phyloP scores from a whole-genome alignment of 441 rosid genomes.

The Cnidoscolus chayamansa region DNA sequence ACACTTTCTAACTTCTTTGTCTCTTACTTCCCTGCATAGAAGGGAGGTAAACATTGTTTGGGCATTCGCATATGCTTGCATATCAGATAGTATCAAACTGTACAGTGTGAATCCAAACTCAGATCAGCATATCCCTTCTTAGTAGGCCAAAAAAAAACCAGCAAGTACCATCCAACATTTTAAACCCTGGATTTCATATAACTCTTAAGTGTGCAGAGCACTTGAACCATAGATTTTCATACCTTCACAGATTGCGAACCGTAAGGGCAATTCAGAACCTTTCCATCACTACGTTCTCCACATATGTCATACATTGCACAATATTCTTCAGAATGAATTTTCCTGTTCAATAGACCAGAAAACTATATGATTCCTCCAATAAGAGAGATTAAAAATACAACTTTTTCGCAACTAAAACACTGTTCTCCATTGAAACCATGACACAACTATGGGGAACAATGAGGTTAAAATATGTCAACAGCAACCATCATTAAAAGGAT shows the following conservation, averaged over 20 bases:
- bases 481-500: neutral
- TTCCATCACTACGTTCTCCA: slow-evolving; percentile 68
- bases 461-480: neutral
- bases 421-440: neutral
- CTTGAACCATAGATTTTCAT: slow-evolving; percentile 18
- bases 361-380: slow-evolving; percentile 2
- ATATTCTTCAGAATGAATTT: slow-evolving; percentile 52
- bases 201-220: neutral
- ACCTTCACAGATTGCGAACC: slow-evolving; percentile 73
- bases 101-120: too few relatives aligned
- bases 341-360: slow-evolving; percentile 35
- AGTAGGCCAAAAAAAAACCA: too few relatives aligned
- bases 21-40: too few relatives aligned
- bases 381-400: neutral
- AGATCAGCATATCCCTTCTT: too few relatives aligned
- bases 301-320: slow-evolving; percentile 93
- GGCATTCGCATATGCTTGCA: too few relatives aligned
- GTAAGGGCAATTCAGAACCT: slow-evolving; percentile 73
- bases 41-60: too few relatives aligned
- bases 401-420: neutral
- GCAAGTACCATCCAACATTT: too few relatives aligned
- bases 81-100: too few relatives aligned
- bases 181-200: neutral
- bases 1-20: too few relatives aligned
- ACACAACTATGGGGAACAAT: neutral